A percentile compares a stretch with the other conserved stretches of the same genome.
Conservation (phyloP, 805 yeast species). For the Kuraishia molischiana region DNA sequence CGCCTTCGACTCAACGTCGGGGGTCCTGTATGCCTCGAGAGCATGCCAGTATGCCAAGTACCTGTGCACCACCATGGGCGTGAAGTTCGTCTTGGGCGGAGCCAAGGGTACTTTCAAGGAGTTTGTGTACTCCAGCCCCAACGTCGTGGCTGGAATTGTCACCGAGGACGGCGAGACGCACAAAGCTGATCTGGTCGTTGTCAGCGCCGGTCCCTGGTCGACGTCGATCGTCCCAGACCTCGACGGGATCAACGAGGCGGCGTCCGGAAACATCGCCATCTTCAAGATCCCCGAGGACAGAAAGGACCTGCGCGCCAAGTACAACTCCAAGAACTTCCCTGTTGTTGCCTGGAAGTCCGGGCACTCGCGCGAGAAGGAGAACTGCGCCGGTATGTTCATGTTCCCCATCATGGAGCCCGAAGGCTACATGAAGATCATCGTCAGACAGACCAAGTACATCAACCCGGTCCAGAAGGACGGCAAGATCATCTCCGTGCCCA, state of each 20-base stretch:
- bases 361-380: slow-evolving; percentile 18
- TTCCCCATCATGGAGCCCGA: slow-evolving; percentile 25
- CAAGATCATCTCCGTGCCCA: slow-evolving; percentile 19
- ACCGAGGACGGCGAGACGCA: slow-evolving; percentile 18
- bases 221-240: slow-evolving; percentile 21
- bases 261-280: slow-evolving; percentile 24
- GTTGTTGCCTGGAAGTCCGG: slow-evolving; percentile 23
- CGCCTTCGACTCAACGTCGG: slow-evolving; percentile 21
- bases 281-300: slow-evolving; percentile 25
- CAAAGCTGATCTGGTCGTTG: slow-evolving; percentile 14
- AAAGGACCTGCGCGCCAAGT: slow-evolving; percentile 21
- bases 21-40: slow-evolving; percentile 24
- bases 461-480: slow-evolving; percentile 17
- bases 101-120: slow-evolving; percentile 17
- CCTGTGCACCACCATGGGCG: slow-evolving; percentile 19
- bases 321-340: slow-evolving; percentile 23
- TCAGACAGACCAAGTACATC: slow-evolving; percentile 24
- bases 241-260: slow-evolving; percentile 25
- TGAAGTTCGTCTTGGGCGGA: slow-evolving; percentile 22
- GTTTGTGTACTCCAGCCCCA: slow-evolving; percentile 9
- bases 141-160: slow-evolving; percentile 15
- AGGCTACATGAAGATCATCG: slow-evolving; percentile 24
- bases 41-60: slow-evolving; percentile 20
- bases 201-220: slow-evolving; percentile 23
- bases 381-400: slow-evolving; percentile 21